Percentiles rank a stretch among this genome's conserved stretches.
Conservation (phyloP, 441 rosid genomes). For the Raphanus hybrid region DNA sequence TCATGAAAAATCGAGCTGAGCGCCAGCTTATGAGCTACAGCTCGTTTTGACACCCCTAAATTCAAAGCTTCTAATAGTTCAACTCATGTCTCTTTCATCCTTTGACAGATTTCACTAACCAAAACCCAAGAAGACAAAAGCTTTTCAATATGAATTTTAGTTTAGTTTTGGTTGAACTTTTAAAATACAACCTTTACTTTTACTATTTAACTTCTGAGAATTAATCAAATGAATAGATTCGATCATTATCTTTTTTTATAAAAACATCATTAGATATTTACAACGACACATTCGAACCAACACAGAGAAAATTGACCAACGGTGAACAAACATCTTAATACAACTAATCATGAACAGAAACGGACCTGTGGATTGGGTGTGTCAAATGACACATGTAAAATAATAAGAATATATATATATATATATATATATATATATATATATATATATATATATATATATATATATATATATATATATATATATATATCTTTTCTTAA, state of each 20-base stretch:
- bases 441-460: too few species aligned
- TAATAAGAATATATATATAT: too few species aligned
- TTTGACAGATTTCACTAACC: background rate
- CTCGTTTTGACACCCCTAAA: too few species aligned
- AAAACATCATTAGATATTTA: background rate
- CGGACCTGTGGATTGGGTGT: too few species aligned
- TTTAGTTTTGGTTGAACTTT: background rate
- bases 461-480: too few species aligned
- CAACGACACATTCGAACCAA: background rate
- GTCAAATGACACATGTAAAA: too few species aligned
- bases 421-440: too few species aligned
- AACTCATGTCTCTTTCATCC: background rate
- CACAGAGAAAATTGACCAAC: background rate
- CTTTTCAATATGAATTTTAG: background rate
- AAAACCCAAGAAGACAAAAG: background rate
- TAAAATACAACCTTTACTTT: background rate
- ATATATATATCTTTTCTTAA: too few species aligned
- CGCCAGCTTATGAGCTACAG: too few species aligned
- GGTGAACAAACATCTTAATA: background rate
- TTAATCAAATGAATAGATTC: too few species aligned
- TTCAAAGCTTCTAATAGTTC: too few species aligned
- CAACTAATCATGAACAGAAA: background rate
- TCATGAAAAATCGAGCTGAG: too few species aligned
- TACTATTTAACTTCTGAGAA: background rate
- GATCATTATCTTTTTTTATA: background rate